phyloP scores from a whole-genome alignment of 1,284 basidiomycete genomes.

The Pseudozyma thailandica region DNA sequence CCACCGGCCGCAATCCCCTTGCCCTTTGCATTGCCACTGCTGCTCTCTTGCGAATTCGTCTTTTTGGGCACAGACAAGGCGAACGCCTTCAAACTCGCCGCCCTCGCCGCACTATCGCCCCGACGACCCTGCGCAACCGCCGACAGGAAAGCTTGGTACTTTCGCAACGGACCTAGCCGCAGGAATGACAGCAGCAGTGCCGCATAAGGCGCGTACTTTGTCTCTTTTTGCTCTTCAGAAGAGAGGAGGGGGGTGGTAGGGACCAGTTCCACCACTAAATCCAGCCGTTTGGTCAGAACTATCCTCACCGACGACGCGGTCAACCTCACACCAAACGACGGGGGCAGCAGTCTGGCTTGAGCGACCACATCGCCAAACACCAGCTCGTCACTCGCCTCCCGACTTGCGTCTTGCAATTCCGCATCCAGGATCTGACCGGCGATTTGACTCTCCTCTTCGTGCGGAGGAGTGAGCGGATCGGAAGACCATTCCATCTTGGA shows the following conservation, averaged over 20 bases:
- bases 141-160: constrained; percentile 19
- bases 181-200: constrained; percentile 31
- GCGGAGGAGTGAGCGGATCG: background rate
- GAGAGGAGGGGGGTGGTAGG: constrained; percentile 9
- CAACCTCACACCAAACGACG: constrained; percentile 37
- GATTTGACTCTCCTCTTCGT: background rate
- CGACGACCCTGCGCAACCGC: constrained; percentile 9
- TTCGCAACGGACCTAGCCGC: constrained; percentile 31
- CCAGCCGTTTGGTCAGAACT: constrained; percentile 35
- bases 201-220: constrained; percentile 27
- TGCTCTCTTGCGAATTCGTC: background rate
- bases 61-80: constrained; percentile 26
- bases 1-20: constrained; percentile 15
- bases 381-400: constrained; percentile 54
- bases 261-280: constrained; percentile 38
- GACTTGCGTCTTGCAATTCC: constrained; percentile 50
- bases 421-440: constrained; percentile 35
- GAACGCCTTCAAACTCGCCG: constrained; percentile 15
- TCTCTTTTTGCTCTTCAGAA: background rate
- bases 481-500: constrained; percentile 39
- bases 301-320: constrained; percentile 40
- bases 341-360: constrained; percentile 42
- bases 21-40: constrained; percentile 3
- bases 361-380: constrained; percentile 52
- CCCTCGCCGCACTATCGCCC: constrained; percentile 13